Base-by-base conservation (phyloP, 768 basidiomycete genomes). In the Boletus insuetus region DNA sequence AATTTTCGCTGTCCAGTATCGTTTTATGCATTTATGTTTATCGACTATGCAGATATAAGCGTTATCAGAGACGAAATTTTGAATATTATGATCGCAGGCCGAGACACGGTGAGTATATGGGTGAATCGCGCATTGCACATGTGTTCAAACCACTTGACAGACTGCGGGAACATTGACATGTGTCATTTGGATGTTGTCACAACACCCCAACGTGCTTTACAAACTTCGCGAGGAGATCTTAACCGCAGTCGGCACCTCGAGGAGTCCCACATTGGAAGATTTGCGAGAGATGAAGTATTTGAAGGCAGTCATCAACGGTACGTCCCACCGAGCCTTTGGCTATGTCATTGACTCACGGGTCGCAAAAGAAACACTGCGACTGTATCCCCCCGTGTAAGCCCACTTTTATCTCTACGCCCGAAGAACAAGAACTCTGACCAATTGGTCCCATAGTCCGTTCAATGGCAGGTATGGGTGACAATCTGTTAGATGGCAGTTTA, bases 201-300 rank as follows among this genome's bases (percentile, higher is more conserved):
- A 69, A 2, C 68, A 73, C 31, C 73, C 73, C 3, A 38, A 65
- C 2, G 64, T 69, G 6, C 61, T 69, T 26, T 40, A n/a, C 6
- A 67, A 67, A 31, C 65, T 75, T 32, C 69, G 71, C 17, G 59
- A 65, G 13, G 73, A 74, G 50, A 67, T 73, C 26, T 37, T 69
- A 3, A 42, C 43, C 11, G 58, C 58, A 17, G 63, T 74, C 14
- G 74, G 74, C 5, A 40, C 46, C 17, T 61, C 66, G 3, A 61
- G 56, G 24, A 38, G 55, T 14, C 73, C 73, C 16, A 73, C 72
- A 4, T 54, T 56, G n/a, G 66, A 70, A 9, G 59, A 73, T 19
- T 53, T 74, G 26, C 62, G 64, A 8, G 67, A 67, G 2, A 74
- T 79, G 74, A 77, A 71, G 42, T 78, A 76, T 54, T 35, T 77